phyloP scores from a whole-genome alignment of 257 asterid genomes.

The Solanum chilense region DNA sequence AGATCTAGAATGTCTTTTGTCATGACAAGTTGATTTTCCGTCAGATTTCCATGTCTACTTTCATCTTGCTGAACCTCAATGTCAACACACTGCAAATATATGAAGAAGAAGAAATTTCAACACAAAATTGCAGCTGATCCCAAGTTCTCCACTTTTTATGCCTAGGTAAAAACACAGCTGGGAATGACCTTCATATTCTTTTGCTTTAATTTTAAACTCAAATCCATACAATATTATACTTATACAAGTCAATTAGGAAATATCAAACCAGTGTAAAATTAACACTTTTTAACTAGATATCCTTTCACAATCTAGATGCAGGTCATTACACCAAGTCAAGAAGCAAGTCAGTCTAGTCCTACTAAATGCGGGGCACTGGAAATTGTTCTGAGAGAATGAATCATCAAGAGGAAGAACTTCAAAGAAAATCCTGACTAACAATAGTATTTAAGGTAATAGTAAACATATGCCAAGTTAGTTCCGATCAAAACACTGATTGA shows the following conservation, averaged over 20 bases:
- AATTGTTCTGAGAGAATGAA: background rate
- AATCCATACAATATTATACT: background rate
- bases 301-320: background rate
- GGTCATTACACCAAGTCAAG: background rate
- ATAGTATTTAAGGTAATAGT: background rate
- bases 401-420: background rate
- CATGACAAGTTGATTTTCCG: constrained; percentile 20
- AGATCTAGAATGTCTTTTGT: constrained; percentile 24
- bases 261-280: background rate
- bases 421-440: background rate
- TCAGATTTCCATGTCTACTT: background rate
- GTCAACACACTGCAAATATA: constrained; percentile 25
- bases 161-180: background rate
- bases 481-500: background rate
- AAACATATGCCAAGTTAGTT: background rate
- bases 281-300: background rate
- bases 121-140: background rate
- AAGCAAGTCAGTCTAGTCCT: background rate
- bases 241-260: background rate
- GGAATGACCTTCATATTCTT: background rate
- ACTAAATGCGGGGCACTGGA: background rate
- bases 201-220: background rate
- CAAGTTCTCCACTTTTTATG: background rate
- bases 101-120: background rate
- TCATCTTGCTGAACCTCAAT: constrained; percentile 5